phyloP scores from a whole-genome alignment of 1,284 basidiomycete genomes.

The Xerocomus nothofagi region DNA sequence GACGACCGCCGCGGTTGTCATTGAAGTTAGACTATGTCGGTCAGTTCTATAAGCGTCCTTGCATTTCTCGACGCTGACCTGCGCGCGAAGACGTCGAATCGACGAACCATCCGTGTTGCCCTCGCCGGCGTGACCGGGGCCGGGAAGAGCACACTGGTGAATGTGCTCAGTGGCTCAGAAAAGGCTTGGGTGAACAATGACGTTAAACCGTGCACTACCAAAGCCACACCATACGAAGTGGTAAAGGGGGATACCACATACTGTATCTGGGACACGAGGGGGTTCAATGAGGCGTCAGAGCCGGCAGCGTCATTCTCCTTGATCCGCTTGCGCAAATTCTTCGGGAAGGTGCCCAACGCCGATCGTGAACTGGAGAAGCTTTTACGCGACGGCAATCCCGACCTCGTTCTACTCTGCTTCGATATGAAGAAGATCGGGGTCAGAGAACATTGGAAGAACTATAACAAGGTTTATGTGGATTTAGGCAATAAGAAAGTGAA shows the following conservation, averaged over 20 bases:
- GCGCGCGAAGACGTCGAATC: constrained; percentile 2
- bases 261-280: constrained; percentile 29
- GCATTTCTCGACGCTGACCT: constrained; percentile 1
- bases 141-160: constrained; percentile 32
- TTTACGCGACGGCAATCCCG: constrained; percentile 10
- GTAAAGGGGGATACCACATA: constrained; percentile 7
- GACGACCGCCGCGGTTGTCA: neutral
- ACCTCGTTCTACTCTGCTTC: constrained; percentile 26
- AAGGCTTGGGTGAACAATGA: constrained; percentile 20
- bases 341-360: constrained; percentile 13
- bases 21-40: constrained; percentile 16
- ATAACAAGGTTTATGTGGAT: constrained; percentile 19
- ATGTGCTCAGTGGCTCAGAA: constrained; percentile 20
- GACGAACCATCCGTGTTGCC: constrained; percentile 18
- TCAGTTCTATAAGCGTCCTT: constrained; percentile 4
- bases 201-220: constrained; percentile 25
- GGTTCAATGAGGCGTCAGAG: constrained; percentile 24
- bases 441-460: constrained; percentile 22
- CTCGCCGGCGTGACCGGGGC: constrained; percentile 27
- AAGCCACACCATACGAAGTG: constrained; percentile 13
- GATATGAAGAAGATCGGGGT: constrained; percentile 21
- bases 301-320: neutral
- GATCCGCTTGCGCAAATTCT: constrained; percentile 7
- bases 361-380: constrained; percentile 23
- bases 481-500: constrained; percentile 14